Conservation (phyloP, 139 green algal species). For the Chlamydomonas asymmetrica region DNA sequence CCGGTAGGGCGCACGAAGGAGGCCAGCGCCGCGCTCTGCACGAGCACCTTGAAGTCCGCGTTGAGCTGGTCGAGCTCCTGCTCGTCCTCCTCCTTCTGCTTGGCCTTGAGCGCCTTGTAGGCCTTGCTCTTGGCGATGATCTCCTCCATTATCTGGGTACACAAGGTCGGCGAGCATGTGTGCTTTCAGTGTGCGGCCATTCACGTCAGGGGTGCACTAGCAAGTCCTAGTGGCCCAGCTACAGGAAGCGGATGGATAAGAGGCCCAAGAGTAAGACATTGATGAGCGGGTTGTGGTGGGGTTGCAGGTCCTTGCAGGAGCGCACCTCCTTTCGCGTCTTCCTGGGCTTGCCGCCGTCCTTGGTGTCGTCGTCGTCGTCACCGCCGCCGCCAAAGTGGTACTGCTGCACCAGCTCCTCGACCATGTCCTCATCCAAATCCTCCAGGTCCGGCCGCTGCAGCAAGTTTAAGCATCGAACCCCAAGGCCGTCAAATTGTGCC, state of each 20-base stretch:
- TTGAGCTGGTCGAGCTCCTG: constrained; percentile 78
- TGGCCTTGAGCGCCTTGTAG: constrained; percentile 68
- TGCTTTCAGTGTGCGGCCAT: no score
- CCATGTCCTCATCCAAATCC: constrained; percentile 55
- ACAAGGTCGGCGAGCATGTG: no score
- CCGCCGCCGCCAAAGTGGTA: constrained; percentile 78
- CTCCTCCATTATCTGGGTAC: constrained; percentile 98
- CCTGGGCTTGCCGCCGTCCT: constrained; percentile 43
- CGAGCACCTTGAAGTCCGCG: constrained; percentile 62
- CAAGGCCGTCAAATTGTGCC: background rate
- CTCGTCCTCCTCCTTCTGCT: constrained; percentile 89
- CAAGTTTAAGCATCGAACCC: background rate
- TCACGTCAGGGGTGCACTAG: no score
- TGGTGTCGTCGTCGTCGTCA: constrained; percentile 20
- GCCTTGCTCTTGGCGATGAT: constrained; percentile 95
- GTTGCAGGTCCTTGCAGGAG: no score
- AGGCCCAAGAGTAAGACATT: no score
- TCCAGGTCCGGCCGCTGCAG: constrained; percentile 37
- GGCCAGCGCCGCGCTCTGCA: constrained; percentile 27
- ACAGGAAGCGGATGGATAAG: no score
- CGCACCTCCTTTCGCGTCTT: constrained; percentile 74
- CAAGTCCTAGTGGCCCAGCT: no score
- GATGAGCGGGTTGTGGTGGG: no score
- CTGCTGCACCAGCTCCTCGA: constrained; percentile 56
- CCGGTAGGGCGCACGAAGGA: no score